These are phyloP conservation scores for Pisolithus marmoratus DNA, from an alignment of 768 basidiomycete species.

Conservation along the genomic window DNA sequence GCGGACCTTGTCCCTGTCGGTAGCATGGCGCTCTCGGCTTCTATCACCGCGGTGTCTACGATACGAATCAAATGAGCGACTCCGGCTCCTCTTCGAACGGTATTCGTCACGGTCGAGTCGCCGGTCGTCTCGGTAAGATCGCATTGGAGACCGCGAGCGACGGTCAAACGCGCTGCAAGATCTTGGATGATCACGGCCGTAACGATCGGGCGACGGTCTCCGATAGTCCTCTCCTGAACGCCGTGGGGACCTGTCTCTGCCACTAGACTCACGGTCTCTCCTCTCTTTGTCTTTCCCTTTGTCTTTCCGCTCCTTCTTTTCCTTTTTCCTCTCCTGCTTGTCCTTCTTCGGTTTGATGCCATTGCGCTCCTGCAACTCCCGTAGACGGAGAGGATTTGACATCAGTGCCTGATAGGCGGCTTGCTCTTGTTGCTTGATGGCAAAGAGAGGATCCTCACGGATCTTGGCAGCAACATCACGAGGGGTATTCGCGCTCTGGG, in stretches of 20 bases:
- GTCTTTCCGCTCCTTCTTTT: constrained; percentile 50
- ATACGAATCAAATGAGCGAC: constrained; percentile 25
- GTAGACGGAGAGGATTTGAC: constrained; percentile 79
- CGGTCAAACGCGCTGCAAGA: constrained; percentile 43
- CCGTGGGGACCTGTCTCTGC: constrained; percentile 24
- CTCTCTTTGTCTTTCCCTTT: constrained; percentile 21
- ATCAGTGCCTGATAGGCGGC: constrained; percentile 82
- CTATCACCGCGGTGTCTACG: constrained; percentile 8
- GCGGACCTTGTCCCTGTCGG: constrained; percentile 24
- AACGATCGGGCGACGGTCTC: constrained; percentile 24
- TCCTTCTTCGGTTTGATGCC: constrained; percentile 80
- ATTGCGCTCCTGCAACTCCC: constrained; percentile 73
- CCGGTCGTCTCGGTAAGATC: constrained; percentile 16
- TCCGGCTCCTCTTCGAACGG: constrained; percentile 21
- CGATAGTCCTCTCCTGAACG: constrained; percentile 25
- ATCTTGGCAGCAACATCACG: constrained; percentile 92
- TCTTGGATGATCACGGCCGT: constrained; percentile 23
- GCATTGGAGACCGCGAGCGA: constrained; percentile 44
- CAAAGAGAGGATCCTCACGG: constrained; percentile 93
- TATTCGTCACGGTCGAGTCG: constrained; percentile 11
- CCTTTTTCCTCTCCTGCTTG: constrained; percentile 53
- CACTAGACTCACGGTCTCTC: constrained; percentile 24
- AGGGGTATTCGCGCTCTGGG: constrained; percentile 87
- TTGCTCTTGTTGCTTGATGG: constrained; percentile 97
- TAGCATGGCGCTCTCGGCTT: neutral